Evolutionary conservation across 768 basidiomycete species (phyloP).

Genomic region (Ramaria sp.): DNA sequence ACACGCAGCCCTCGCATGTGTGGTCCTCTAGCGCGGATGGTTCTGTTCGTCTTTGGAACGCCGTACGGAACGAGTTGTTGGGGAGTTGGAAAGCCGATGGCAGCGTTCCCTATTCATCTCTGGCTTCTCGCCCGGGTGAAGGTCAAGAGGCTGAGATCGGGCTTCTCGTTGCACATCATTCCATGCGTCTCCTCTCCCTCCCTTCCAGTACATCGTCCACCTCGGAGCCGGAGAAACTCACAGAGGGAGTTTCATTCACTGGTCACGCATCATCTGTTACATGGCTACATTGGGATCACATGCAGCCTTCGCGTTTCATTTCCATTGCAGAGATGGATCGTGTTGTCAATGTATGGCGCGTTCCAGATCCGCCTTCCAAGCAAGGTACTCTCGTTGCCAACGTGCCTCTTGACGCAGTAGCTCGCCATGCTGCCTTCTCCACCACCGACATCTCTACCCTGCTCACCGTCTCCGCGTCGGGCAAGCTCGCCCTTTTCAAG

Average conservation of each 20-base stretch:
- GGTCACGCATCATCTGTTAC: conserved; percentile 55
- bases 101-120: conserved; percentile 44
- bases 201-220: not conserved
- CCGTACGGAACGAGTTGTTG: conserved; percentile 35
- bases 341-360: conserved; percentile 51
- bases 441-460: conserved; percentile 24
- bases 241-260: conserved; percentile 41
- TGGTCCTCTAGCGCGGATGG: conserved; percentile 55
- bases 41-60: conserved; percentile 47
- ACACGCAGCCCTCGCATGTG: conserved; percentile 23
- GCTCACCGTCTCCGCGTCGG: conserved; percentile 47
- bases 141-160: conserved; percentile 22
- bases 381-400: conserved; percentile 47
- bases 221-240: conserved; percentile 30
- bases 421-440: conserved; percentile 29
- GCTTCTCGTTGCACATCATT: conserved; percentile 50
- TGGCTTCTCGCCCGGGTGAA: conserved; percentile 32
- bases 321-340: conserved; percentile 56
- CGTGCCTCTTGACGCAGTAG: conserved; percentile 54
- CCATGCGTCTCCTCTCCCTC: conserved; percentile 41
- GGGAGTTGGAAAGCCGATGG: conserved; percentile 48
- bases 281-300: conserved; percentile 40
- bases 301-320: conserved; percentile 37
- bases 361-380: conserved; percentile 27
- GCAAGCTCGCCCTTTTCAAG: conserved; percentile 46